A percentile compares a stretch with the other conserved stretches of the same genome.
Conservation (phyloP, 768 basidiomycete genomes). For the Flagelloscypha sp. region DNA sequence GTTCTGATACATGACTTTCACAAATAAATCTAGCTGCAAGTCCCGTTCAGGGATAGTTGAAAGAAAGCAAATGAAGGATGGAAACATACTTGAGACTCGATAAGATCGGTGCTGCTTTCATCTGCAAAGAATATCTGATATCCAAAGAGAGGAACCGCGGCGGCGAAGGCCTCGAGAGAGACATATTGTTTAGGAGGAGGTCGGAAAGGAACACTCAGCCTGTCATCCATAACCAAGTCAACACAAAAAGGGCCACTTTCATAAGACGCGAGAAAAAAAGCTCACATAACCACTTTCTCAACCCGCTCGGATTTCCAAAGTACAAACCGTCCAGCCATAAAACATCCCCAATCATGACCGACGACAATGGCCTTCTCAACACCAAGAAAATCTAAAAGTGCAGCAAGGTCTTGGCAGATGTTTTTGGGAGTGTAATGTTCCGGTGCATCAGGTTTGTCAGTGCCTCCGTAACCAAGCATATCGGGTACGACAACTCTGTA, state of each 20-base stretch:
- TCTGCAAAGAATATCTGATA: slow-evolving; percentile 66
- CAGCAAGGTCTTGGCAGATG: slow-evolving; percentile 23
- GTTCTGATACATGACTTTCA: no score
- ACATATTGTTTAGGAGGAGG: slow-evolving; percentile 47
- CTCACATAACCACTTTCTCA: slow-evolving; percentile 52
- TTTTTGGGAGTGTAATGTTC: slow-evolving; percentile 16
- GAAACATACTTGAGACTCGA: slow-evolving; percentile 54
- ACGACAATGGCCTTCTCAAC: slow-evolving; percentile 21
- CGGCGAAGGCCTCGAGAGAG: slow-evolving; percentile 43
- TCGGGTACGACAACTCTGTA: slow-evolving; percentile 40
- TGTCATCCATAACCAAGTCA: slow-evolving; percentile 17
- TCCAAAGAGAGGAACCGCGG: slow-evolving; percentile 45
- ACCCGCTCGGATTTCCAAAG: slow-evolving; percentile 65
- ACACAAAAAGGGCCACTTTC: slow-evolving; percentile 3
- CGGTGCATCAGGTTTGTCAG: slow-evolving; percentile 30
- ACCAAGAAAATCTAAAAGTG: slow-evolving; percentile 22
- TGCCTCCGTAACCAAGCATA: slow-evolving; percentile 38
- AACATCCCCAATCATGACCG: slow-evolving; percentile 34
- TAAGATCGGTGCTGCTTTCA: slow-evolving; percentile 38
- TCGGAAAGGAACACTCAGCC: slow-evolving; percentile 58
- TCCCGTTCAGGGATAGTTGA: no score
- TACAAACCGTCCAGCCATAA: slow-evolving; percentile 55
- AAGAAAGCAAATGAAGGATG: no score
- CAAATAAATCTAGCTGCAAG: no score
- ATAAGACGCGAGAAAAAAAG: no score